Conservation (phyloP, 805 yeast genomes). For the Barnettozyma wickerhamii region DNA sequence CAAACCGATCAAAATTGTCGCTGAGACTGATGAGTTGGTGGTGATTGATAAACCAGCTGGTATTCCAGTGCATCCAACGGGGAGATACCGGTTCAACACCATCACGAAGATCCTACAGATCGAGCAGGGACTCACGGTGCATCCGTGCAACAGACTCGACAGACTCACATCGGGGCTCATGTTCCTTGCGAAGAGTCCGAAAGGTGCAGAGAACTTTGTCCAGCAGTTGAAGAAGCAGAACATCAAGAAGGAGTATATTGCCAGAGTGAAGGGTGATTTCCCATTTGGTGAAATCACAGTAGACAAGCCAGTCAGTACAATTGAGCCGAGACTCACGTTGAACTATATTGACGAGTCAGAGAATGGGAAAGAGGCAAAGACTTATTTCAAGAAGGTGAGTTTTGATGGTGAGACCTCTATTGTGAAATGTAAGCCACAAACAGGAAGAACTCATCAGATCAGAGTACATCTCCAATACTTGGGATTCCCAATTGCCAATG, state of each 20-base stretch:
- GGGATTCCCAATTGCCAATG: constrained; percentile 91
- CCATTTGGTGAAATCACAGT: constrained; percentile 57
- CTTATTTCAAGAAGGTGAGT: constrained; percentile 44
- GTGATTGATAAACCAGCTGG: constrained; percentile 95
- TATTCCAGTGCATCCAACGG: constrained; percentile 94
- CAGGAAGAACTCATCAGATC: constrained; percentile 95
- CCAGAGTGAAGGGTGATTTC: constrained; percentile 83
- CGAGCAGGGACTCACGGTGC: constrained; percentile 62
- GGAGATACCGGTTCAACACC: constrained; percentile 70
- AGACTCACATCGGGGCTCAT: constrained; percentile 94
- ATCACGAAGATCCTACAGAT: constrained; percentile 73
- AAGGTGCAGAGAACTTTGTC: constrained; percentile 72
- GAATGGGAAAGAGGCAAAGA: constrained; percentile 61
- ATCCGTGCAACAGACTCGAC: constrained; percentile 87
- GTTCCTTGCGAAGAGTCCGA: constrained; percentile 32
- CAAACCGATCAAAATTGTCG: constrained; percentile 29
- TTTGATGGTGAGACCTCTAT: constrained; percentile 44
- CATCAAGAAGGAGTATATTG: constrained; percentile 70
- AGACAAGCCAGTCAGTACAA: constrained; percentile 63
- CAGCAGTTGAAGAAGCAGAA: constrained; percentile 44
- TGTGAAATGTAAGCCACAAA: constrained; percentile 78
- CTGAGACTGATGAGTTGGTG: constrained; percentile 68
- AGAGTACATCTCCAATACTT: constrained; percentile 86
- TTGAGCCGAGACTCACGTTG: constrained; percentile 64
- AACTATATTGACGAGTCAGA: constrained; percentile 41